Evolutionary conservation across 352 stramenopile genomes (phyloP), one percentile per base, ranked within the genome.

Genomic region (Phytophthora fragariae): DNA sequence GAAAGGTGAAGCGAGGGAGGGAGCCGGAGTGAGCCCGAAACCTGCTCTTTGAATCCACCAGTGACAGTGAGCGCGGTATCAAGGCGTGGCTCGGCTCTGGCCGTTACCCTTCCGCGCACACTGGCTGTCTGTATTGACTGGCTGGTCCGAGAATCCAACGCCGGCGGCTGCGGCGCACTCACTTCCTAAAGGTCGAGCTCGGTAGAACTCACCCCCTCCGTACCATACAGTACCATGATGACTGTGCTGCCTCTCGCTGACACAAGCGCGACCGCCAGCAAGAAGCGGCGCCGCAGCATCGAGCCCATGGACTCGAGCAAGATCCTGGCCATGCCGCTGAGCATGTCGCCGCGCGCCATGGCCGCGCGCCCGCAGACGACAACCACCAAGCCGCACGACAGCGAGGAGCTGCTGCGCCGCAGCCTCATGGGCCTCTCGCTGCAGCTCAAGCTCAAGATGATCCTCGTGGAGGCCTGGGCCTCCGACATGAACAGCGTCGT

Each of bases 401-500:
- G 65, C 24, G 75, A 81, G 9, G 79, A 86, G 29, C 74, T 85
- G 7, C 65, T 92, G 63, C 80, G 86, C 17, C 83, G 84, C 52
- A 90, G 77, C 56, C 82, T 95, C 65, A 90, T 93, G 83, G 85
- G 88, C 4, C 83, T 95, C 31, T 88, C 87, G 33, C 77, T 94
- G 54, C 85, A 93, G 75, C 84, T 93, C 67, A 94, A 93, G 75
- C 85, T 94, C 73, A 96, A 94, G 84, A 91, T 87, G 76, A 90
- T 94, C 49, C 67, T 96, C 46, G 84, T 93, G 35, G 89, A 96
- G 59, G 87, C 89, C 24, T 94, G 86, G 82, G 83, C 88, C 24
- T 94, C 84, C 3, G 86, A 96, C 76, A 92, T 93, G 85, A 96
- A 96, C 78, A 92, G 77, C 65, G 84, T 96, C 58, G 89, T 96